Percentiles rank a stretch among this genome's conserved stretches.
Evolutionary conservation across 371 early-diverging fungal species (phyloP).

Genomic region (Mortierella sp.): DNA sequence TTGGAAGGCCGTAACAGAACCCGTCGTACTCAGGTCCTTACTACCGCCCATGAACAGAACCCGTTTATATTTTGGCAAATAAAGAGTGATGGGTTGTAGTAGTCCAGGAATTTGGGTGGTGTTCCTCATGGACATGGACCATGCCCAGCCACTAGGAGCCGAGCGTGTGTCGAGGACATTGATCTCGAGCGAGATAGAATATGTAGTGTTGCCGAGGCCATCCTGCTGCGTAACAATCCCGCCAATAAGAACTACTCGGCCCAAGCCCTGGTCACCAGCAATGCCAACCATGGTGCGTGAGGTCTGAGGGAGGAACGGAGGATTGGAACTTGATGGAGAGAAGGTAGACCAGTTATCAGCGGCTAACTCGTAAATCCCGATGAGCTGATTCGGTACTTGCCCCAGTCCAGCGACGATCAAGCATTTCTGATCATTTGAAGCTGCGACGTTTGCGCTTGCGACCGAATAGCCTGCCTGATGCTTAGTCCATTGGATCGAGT

Average conservation of each 20-base stretch:
- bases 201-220: background rate
- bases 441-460: constrained; percentile 8
- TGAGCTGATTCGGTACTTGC: constrained; percentile 12
- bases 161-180: constrained; percentile 23
- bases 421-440: constrained; percentile 9
- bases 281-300: constrained; percentile 17
- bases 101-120: background rate
- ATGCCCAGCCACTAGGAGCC: constrained; percentile 11
- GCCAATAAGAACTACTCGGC: constrained; percentile 20
- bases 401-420: constrained; percentile 23
- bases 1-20: constrained; percentile 1
- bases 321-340: constrained; percentile 4
- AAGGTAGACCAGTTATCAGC: constrained; percentile 16
- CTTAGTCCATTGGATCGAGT: constrained; percentile 21
- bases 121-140: constrained; percentile 9
- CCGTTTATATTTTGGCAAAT: constrained; percentile 8
- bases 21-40: background rate
- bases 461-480: constrained; percentile 9
- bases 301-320: background rate
- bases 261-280: constrained; percentile 9
- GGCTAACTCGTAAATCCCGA: constrained; percentile 19
- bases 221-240: background rate
- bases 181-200: constrained; percentile 16
- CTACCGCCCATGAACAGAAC: constrained; percentile 42
- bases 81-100: constrained; percentile 27